Conservation (phyloP, 2,329 filamentous ascomycete species). For the Xylariales sp. region DNA sequence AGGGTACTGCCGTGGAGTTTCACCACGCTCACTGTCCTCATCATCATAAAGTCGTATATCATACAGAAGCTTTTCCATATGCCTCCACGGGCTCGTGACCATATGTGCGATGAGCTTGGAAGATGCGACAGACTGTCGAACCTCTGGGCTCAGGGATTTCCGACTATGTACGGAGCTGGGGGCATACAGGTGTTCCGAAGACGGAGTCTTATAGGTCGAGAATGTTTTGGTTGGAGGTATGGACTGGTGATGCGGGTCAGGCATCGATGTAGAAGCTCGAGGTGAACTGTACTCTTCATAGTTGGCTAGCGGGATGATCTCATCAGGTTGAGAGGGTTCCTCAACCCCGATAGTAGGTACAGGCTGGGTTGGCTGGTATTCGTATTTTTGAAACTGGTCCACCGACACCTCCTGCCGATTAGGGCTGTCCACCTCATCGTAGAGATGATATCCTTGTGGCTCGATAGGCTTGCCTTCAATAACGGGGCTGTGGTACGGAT, state of each 20-base stretch:
- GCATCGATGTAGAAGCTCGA: neutral
- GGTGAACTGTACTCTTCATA: neutral
- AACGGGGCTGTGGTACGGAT: neutral
- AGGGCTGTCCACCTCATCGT: too few species aligned
- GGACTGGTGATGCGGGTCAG: too few species aligned
- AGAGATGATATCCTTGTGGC: too few species aligned
- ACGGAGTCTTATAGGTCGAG: too few species aligned
- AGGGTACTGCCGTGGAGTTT: slow-evolving; percentile 3
- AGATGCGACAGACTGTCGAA: too few species aligned
- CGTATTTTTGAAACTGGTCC: neutral
- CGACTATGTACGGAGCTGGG: too few species aligned
- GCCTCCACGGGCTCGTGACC: slow-evolving; percentile 1
- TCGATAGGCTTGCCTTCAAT: neutral
- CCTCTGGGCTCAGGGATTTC: too few species aligned
- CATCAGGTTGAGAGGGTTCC: slow-evolving; percentile 3
- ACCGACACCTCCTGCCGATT: too few species aligned
- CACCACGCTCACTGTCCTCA: neutral
- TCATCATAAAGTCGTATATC: slow-evolving; percentile 5
- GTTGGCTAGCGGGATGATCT: neutral
- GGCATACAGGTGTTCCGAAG: too few species aligned
- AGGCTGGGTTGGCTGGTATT: neutral
- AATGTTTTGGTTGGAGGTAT: too few species aligned
- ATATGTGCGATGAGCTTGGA: neutral
- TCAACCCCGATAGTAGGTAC: neutral
- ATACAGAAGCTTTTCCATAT: slow-evolving; percentile 2